Evolutionary conservation across 2,329 filamentous ascomycete genomes (phyloP), one percentile per base, ranked within the genome.

Genomic region (Chaetomium globosum): DNA sequence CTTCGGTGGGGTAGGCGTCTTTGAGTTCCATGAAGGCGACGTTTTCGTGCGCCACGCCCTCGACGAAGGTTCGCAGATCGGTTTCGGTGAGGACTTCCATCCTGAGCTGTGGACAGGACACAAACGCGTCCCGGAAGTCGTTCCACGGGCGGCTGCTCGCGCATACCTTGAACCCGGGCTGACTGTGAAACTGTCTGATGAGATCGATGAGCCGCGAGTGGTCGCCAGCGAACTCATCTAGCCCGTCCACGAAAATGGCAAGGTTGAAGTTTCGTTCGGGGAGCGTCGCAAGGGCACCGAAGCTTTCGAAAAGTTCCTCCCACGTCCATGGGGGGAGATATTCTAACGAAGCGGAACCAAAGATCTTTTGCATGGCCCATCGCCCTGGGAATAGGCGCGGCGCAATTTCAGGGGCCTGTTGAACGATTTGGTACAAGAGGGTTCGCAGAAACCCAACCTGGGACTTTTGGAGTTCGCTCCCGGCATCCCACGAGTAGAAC

Each of bases 21-120:
- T 52, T 52, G 49, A 52, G 49, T 16, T 52, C 49, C 49, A 52
- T 28, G 23, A 52, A 52, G 49, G 49, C 49, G 3, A 52, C 49
- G 21, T 52, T 52, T 52, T 19, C 19, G 8, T 30, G 53, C 4
- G 28, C 10, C 16, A 23, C 26, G 28, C 51, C 51, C 23, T 55
- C 19, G 2, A 33, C 19, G 10, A 36, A 21, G 28, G 16, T 55
- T 12, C n/a, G 21, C n/a, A 21, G 26, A 12, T 33, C 30, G 53
- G 28, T 21, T 23, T 33, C 26, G 16, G 53, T 55, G 8, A 33
- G 53, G 5, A 30, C 19, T 19, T 55, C 30, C 23, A 55, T 33
- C 5, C 19, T 9, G 3, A 55, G 6, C 8, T 36, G 19, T 13
- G 28, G 28, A 10, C 26, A 30, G 19, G 53, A n/a, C 12, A 33